These are phyloP conservation scores for Malassezia obtusa DNA, from an alignment of 1,284 basidiomycete genomes.

Conservation along the genomic window DNA sequence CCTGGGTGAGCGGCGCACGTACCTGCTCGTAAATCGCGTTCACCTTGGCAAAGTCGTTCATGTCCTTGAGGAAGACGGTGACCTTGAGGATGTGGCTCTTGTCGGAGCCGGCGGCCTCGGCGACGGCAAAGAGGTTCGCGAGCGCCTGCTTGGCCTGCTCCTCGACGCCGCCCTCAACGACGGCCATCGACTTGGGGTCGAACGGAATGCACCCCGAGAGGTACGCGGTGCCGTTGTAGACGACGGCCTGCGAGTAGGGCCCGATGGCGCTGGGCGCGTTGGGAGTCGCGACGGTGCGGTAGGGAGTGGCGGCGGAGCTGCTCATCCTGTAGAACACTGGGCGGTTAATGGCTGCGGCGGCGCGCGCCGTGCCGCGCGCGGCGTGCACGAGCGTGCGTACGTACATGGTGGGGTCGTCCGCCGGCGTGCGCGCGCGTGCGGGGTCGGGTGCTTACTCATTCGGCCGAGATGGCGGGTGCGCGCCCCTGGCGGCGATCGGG, in stretches of 20 bases:
- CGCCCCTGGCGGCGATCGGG: not conserved
- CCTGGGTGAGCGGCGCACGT: not conserved
- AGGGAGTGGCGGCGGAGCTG: conserved; percentile 13
- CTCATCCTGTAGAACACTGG: not conserved
- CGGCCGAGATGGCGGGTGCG: not conserved
- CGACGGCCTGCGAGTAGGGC: conserved; percentile 60
- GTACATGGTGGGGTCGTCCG: not conserved
- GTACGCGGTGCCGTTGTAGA: conserved; percentile 71
- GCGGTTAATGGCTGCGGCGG: not conserved
- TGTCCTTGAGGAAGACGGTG: conserved; percentile 76
- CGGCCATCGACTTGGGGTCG: conserved; percentile 62
- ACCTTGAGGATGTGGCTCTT: conserved; percentile 31
- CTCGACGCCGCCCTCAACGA: conserved; percentile 68
- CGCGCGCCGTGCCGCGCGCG: not conserved
- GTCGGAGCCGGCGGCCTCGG: conserved; percentile 63
- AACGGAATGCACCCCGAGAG: conserved; percentile 81
- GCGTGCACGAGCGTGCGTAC: not conserved
- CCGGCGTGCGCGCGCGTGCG: too few species aligned
- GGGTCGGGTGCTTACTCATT: not conserved
- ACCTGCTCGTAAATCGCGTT: conserved; percentile 55
- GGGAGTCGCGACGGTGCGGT: conserved; percentile 39
- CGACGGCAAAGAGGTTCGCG: conserved; percentile 71
- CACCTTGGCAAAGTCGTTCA: conserved; percentile 78
- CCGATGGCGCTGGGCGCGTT: conserved; percentile 45
- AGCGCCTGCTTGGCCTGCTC: conserved; percentile 75